Evolutionary conservation across 2,329 filamentous ascomycete species (phyloP).

Genomic region (Rutstroemia sydowiana): DNA sequence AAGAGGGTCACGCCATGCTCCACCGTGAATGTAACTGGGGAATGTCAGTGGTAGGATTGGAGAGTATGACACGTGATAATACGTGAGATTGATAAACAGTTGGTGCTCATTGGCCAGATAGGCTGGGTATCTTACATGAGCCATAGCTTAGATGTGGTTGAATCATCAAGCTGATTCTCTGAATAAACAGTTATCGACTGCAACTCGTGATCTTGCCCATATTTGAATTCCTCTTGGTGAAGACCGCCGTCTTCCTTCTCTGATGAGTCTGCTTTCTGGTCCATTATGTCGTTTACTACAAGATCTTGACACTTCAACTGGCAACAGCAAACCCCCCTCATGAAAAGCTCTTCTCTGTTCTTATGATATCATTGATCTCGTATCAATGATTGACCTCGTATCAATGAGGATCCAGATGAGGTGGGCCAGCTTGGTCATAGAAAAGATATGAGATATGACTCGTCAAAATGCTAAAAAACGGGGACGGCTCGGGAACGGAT

Average conservation of each 20-base stretch:
- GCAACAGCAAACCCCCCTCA: too few relatives aligned
- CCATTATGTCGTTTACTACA: background rate
- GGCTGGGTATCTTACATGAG: background rate
- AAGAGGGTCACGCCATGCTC: conserved; percentile 54
- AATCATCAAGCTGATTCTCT: background rate
- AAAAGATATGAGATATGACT: background rate
- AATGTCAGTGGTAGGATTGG: background rate
- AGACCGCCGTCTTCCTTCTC: background rate
- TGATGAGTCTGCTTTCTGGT: background rate
- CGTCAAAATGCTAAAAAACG: background rate
- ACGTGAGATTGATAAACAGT: background rate
- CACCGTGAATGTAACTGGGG: conserved; percentile 45
- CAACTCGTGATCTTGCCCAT: conserved; percentile 5
- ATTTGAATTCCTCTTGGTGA: conserved; percentile 1
- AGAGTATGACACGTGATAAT: too few relatives aligned
- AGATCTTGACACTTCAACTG: background rate
- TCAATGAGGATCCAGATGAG: too few relatives aligned
- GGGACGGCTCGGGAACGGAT: conserved; percentile 3
- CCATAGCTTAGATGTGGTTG: background rate
- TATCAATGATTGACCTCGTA: too few relatives aligned
- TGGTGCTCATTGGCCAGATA: background rate
- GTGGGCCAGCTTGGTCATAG: background rate
- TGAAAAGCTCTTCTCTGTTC: too few relatives aligned
- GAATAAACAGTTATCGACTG: conserved; percentile 4
- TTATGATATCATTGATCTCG: too few relatives aligned